Conservation (phyloP, 2,329 filamentous ascomycete genomes). For the Nakataea oryzae region DNA sequence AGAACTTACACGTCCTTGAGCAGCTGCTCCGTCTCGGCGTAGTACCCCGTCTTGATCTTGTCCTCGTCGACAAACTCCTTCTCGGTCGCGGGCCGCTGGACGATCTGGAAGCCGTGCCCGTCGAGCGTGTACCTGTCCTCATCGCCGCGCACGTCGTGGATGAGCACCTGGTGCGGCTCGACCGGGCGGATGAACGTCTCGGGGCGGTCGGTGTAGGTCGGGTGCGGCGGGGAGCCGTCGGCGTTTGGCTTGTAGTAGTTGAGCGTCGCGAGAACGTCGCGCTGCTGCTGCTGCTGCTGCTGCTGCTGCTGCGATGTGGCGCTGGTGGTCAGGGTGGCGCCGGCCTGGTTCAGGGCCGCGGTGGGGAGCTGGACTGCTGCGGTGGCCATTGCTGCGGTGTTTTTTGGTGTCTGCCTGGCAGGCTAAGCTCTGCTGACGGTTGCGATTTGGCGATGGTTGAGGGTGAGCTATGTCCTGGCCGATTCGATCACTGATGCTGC, state of each 20-base stretch:
- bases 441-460: too few relatives aligned
- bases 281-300: not conserved
- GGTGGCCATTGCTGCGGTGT: slow-evolving; percentile 6
- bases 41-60: slow-evolving; percentile 63
- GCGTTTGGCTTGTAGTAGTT: slow-evolving; percentile 17
- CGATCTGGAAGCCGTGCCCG: slow-evolving; percentile 54
- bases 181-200: slow-evolving; percentile 55
- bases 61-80: slow-evolving; percentile 57
- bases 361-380: slow-evolving; percentile 4
- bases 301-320: not conserved
- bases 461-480: too few relatives aligned
- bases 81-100: slow-evolving; percentile 45
- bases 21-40: slow-evolving; percentile 70
- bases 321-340: not conserved
- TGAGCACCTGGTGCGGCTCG: slow-evolving; percentile 36
- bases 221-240: slow-evolving; percentile 14
- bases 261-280: slow-evolving; percentile 13
- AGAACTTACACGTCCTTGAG: slow-evolving; percentile 35
- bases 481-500: too few relatives aligned
- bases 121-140: slow-evolving; percentile 36
- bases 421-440: too few relatives aligned
- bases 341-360: not conserved
- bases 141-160: slow-evolving; percentile 64
- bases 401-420: not conserved
- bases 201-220: slow-evolving; percentile 35